Conservation (phyloP, 2,329 filamentous ascomycete species). For the Nemania sp. region DNA sequence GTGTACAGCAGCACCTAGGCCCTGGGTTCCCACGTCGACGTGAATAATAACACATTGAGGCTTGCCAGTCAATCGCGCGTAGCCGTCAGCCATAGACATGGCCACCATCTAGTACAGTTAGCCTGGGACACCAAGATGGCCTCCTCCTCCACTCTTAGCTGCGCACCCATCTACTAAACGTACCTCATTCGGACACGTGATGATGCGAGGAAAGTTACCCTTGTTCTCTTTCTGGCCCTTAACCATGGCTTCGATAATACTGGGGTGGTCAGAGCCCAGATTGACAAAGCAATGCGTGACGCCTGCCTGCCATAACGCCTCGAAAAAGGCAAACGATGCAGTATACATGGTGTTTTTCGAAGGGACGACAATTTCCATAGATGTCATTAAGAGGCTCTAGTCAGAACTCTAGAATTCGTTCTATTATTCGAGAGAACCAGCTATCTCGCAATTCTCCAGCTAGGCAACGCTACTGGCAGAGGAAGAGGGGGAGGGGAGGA, state of each 20-base stretch:
- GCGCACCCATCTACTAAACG: constrained; percentile 17
- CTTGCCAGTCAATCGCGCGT: constrained; percentile 76
- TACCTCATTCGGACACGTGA: constrained; percentile 85
- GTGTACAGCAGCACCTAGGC: constrained; percentile 80
- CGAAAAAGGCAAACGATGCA: constrained; percentile 76
- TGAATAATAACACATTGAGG: constrained; percentile 84
- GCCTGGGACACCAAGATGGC: constrained; percentile 8
- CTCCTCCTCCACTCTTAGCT: constrained; percentile 1
- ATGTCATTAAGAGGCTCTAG: neutral
- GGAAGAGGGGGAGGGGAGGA: neutral
- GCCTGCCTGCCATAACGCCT: constrained; percentile 54
- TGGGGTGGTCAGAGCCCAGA: constrained; percentile 78
- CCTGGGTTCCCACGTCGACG: constrained; percentile 85
- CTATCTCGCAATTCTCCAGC: neutral
- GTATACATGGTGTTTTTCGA: constrained; percentile 62
- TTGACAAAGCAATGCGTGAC: constrained; percentile 67
- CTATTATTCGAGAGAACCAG: neutral
- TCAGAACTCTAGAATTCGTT: neutral
- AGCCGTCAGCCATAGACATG: constrained; percentile 86
- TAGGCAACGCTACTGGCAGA: neutral
- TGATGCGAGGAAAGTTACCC: constrained; percentile 75
- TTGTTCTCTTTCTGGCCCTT: constrained; percentile 77
- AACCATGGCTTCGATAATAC: constrained; percentile 83
- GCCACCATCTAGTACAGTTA: constrained; percentile 75
- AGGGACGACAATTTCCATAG: neutral